Evolutionary conservation across 257 asterid species (phyloP), one percentile per base, ranked within the genome.

Genomic region (Voacanga thouarsii): DNA sequence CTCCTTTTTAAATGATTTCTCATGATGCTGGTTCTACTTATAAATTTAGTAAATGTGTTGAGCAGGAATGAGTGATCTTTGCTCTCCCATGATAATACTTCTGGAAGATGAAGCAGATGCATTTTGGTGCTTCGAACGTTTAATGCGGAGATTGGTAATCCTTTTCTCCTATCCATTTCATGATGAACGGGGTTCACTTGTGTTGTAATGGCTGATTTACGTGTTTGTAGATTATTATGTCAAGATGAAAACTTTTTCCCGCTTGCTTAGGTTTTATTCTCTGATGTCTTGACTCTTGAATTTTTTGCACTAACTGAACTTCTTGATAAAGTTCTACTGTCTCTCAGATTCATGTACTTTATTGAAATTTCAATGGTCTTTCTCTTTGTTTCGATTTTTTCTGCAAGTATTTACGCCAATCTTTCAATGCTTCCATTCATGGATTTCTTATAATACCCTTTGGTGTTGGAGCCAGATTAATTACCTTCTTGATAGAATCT

Each of bases 41-140:
- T 74, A 63, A 81, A 64, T 33, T 79, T 80, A 72, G 16, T 55
- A 74, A 57, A 60, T 75, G 77, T 83, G 81, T 77, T 83, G 85
- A 67, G 83, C 91, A 95, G 98, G 98, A 77, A 95, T 95, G 98
- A 93, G 99, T 74, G 99, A 95, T 85, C 90, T 95, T 78, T 91
- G 96, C 93, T 95, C 99, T 72, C 98, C 98, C 47, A 91, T 95
- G 97, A 90, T 93, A 71, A 84, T 95, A 41, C 96, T 95, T 79
- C 94, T 93, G 71, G 97, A 88, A 26, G 88, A 93, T 81, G 97
- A 95, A 85, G 99, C 94, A 0, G 99, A 95, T 86, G 90, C 99
- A 12, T 95, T 90, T 86, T 95, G 99, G 99, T 93, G 98, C 90
- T 95, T 93, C 79, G 94, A 95, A 69, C 97, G 89, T 71, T 50